Evolutionary conservation across 1,284 basidiomycete genomes (phyloP), one percentile per base, ranked within the genome.

Genomic region (Ustilago cynodontis): DNA sequence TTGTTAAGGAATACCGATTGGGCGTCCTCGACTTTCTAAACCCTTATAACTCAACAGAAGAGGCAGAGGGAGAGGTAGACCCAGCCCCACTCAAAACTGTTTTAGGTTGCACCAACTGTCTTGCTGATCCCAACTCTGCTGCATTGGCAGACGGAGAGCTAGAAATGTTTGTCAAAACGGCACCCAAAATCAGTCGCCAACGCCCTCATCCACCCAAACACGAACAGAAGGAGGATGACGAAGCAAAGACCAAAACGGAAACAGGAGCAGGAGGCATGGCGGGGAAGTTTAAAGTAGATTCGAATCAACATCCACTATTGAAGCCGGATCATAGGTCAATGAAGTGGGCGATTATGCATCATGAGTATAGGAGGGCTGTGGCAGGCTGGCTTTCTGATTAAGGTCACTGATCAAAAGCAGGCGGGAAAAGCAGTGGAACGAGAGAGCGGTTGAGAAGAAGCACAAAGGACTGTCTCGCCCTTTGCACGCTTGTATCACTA

Each of bases 291-390:
- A 71, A 68, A 31, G 5, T 76, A 65, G 68, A 76, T 41, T 14
- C 51, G 6, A 18, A 41, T 0, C 71, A 68, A 43, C 73, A 76
- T 59, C 35, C 73, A 1, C 62, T 76, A 20, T 57, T 76, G 47
- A 61, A 59, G 18, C 53, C 68, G 16, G 68, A 76, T n/a, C 73
- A 76, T 31, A 41, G 73, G n/a, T 37, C 56, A 2, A 76, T 76
- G 73, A 76, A 76, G 54, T 76, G 73, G 73, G 68, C 73, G n/a
- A 71, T 76, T 35, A 65, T 71, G 73, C 73, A 76, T 54, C 68
- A 71, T 37, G 73, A 76, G 47, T 76, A 71, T 39, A 76, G 68
- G 54, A 22, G 68, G 3, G 60, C 68, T 16, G 73, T 76, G 22
- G 24, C 54, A 24, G 43, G 47, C 9, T 76, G 73, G 73, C 58